A percentile compares a stretch with the other conserved stretches of the same genome.
Conservation (phyloP, 257 asterid species). For the Thymus mandschuricus region DNA sequence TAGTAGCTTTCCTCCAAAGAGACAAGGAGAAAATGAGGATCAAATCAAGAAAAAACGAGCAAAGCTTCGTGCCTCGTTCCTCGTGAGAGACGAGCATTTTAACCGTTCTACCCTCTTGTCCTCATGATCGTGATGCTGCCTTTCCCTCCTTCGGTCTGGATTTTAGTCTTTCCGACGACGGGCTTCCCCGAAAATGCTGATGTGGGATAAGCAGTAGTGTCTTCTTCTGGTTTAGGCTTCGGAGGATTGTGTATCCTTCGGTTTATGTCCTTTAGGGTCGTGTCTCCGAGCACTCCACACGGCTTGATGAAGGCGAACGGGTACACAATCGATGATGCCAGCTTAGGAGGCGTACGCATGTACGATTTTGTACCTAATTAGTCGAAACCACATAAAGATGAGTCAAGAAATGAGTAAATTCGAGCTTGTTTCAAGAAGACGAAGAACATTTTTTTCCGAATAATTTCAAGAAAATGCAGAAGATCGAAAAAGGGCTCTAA, state of each 20-base stretch:
- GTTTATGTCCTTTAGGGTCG: conserved; percentile 88
- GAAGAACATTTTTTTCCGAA: background rate
- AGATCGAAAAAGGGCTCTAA: background rate
- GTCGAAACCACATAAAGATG: too few relatives aligned
- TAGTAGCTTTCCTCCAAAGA: background rate
- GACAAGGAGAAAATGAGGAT: background rate
- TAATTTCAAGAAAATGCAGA: background rate
- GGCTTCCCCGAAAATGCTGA: conserved; percentile 96
- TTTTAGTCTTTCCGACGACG: conserved; percentile 87
- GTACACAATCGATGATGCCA: conserved; percentile 61
- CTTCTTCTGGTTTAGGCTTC: conserved; percentile 48
- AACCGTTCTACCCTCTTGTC: conserved; percentile 63
- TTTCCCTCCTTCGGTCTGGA: conserved; percentile 82
- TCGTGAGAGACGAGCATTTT: background rate
- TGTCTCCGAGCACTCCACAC: conserved; percentile 72
- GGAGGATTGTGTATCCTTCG: conserved; percentile 70
- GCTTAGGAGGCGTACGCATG: conserved; percentile 66
- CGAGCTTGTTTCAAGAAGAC: too few relatives aligned
- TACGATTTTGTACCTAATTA: conserved; percentile 70
- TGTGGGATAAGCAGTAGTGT: conserved; percentile 52
- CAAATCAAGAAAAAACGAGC: background rate
- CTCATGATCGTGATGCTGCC: conserved; percentile 92
- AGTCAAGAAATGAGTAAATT: too few relatives aligned
- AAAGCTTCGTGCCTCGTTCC: background rate
- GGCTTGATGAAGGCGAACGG: conserved; percentile 90